These are phyloP conservation scores for Canariomyces notabilis DNA, from an alignment of 2,329 filamentous ascomycete genomes.

Conservation along the genomic window DNA sequence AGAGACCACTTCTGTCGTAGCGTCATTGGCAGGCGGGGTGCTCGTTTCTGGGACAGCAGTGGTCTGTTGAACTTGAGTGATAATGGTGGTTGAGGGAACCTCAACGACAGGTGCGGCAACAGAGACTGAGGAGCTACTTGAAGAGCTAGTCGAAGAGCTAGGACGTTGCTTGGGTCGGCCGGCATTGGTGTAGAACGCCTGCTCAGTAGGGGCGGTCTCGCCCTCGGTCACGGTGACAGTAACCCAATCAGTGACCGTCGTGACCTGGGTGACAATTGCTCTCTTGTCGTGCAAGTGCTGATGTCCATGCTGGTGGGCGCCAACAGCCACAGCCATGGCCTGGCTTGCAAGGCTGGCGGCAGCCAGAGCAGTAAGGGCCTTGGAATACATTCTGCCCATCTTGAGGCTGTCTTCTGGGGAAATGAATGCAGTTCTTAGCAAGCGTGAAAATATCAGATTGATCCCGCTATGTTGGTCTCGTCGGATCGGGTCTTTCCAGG, in stretches of 20 bases:
- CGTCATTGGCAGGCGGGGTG: slow-evolving; percentile 6
- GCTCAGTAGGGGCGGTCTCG: slow-evolving; percentile 15
- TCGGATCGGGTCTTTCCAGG: slow-evolving; percentile 1
- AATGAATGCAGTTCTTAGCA: neutral
- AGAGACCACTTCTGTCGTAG: slow-evolving; percentile 4
- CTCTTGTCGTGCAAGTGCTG: slow-evolving; percentile 32
- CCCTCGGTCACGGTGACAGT: slow-evolving; percentile 39
- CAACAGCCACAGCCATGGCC: slow-evolving; percentile 39
- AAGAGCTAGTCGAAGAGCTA: slow-evolving; percentile 12
- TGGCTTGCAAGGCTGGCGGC: slow-evolving; percentile 41
- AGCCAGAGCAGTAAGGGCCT: slow-evolving; percentile 38
- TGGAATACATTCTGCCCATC: slow-evolving; percentile 40
- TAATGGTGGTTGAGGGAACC: slow-evolving; percentile 20
- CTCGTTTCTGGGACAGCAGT: slow-evolving; percentile 10
- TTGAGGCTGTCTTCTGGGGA: slow-evolving; percentile 18
- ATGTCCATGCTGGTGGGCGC: slow-evolving; percentile 40
- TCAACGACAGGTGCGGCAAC: slow-evolving; percentile 7
- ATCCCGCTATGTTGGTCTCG: too few relatives aligned
- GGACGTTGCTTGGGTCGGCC: slow-evolving; percentile 10
- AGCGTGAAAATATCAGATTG: too few relatives aligned
- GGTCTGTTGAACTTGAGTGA: slow-evolving; percentile 15
- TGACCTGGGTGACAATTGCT: slow-evolving; percentile 31
- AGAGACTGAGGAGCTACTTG: slow-evolving; percentile 14
- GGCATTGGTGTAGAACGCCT: slow-evolving; percentile 20
- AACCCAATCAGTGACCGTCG: slow-evolving; percentile 35